These are phyloP conservation scores for Aaosphaeria pasadenensis DNA, from an alignment of 2,329 filamentous ascomycete species.

Conservation along the genomic window DNA sequence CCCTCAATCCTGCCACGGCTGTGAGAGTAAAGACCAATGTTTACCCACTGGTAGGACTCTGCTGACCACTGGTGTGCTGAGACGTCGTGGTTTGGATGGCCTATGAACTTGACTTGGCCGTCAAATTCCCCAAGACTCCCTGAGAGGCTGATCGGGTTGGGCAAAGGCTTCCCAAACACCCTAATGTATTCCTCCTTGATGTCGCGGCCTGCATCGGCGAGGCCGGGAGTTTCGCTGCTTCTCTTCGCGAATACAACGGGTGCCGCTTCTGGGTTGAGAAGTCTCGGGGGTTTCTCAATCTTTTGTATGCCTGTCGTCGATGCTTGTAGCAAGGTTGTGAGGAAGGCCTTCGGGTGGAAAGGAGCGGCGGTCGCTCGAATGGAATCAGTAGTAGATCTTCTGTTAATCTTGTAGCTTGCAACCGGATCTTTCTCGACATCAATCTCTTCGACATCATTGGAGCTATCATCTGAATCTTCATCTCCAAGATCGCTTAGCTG, in stretches of 20 bases:
- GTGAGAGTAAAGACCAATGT: conserved; percentile 44
- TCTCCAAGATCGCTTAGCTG: conserved; percentile 15
- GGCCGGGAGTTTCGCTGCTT: conserved; percentile 6
- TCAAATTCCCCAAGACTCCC: conserved; percentile 28
- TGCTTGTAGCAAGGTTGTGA: too few species aligned
- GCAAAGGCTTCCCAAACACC: conserved; percentile 42
- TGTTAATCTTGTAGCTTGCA: too few species aligned
- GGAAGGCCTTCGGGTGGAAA: too few species aligned
- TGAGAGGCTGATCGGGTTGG: conserved; percentile 40
- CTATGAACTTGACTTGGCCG: conserved; percentile 45
- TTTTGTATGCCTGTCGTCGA: too few species aligned
- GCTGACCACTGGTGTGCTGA: conserved; percentile 47
- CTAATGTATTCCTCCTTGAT: conserved; percentile 26
- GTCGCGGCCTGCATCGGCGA: conserved; percentile 1
- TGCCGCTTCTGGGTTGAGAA: neutral
- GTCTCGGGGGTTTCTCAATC: too few species aligned
- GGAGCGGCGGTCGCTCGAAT: too few species aligned
- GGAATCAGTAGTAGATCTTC: too few species aligned
- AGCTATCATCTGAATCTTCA: neutral
- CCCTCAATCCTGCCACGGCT: conserved; percentile 43
- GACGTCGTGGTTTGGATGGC: conserved; percentile 47
- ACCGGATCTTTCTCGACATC: conserved; percentile 4
- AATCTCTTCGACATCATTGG: neutral
- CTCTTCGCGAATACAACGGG: neutral
- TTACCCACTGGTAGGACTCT: conserved; percentile 41